Evolutionary conservation across 768 basidiomycete species (phyloP), one percentile per base, ranked within the genome.

Genomic region (Mycena albidolilacea): DNA sequence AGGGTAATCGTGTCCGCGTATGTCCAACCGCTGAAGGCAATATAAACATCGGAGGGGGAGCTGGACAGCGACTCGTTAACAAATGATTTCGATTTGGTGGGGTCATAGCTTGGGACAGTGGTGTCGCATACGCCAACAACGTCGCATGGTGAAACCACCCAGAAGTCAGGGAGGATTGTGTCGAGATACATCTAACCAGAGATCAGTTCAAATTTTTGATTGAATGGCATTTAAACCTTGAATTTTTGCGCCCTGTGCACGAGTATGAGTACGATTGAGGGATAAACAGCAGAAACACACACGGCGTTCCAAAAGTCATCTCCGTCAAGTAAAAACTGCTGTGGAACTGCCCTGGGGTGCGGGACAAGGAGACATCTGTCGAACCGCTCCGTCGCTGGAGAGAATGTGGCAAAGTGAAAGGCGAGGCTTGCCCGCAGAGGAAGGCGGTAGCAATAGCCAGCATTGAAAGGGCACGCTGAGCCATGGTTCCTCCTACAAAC

Each of bases 101-200:
- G 59, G 41, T 61, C 59, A 61, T 61, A 61, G 59, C 59, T 61
- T 43, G 59, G 59, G 59, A 61, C 59, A 61, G 59, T 61, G 59
- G 10, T 10, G 59, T 61, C 59, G 59, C 59, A 61, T 61, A 61
- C 59, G 41, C 59, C 59, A 61, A 43, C 39, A 39, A 61, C 59
- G 39, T 61, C 15, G 59, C 59, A 61, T 61, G 59, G 59, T 43
- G 59, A 61, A 61, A 61, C 38, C 59, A 61, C 39, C 59, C 59
- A 61, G 59, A 61, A 0, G 59, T 61, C 59, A 39, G 59, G 59
- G 38, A 61, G 59, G 59, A 61, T 43, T 61, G 59, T 43, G 39
- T 61, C 41, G 59, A 61, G 59, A 61, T 61, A 61, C 59, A 61
- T 61, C 59, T 61, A 61, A 39, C 59, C 59, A 61, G 39, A 61